Conservation (phyloP, 2,329 filamentous ascomycete genomes). For the Triangularia setosa region DNA sequence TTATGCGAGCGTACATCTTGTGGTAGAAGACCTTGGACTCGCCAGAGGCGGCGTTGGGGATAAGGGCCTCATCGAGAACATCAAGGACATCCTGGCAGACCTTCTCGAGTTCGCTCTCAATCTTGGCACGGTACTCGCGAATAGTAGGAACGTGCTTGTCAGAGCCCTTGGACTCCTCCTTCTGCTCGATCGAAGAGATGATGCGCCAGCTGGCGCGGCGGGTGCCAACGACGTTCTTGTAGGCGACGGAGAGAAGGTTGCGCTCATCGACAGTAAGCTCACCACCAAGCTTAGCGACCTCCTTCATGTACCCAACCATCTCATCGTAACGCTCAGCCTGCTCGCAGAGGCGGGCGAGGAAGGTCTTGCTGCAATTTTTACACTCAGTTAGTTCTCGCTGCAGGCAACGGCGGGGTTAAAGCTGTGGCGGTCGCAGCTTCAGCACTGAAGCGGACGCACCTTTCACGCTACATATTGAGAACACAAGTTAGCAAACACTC, state of each 20-base stretch:
- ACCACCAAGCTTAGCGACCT: conserved; percentile 84
- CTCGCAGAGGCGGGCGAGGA: conserved; percentile 99
- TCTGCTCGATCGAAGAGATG: conserved; percentile 99
- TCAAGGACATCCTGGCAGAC: conserved; percentile 97
- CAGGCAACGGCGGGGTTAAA: conserved; percentile 4
- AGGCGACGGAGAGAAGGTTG: conserved; percentile 96
- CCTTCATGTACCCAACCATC: conserved; percentile 99
- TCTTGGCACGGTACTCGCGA: conserved; percentile 98
- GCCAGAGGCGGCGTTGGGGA: conserved; percentile 88
- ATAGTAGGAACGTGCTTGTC: conserved; percentile 84
- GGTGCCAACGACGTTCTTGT: conserved; percentile 99
- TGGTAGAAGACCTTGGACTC: conserved; percentile 99
- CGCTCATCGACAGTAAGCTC: conserved; percentile 94
- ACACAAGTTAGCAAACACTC: conserved; percentile 24
- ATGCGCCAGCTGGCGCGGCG: conserved; percentile 99
- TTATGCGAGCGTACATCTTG: conserved; percentile 72
- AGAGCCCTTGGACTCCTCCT: conserved; percentile 99
- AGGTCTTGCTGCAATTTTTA: conserved; percentile 77
- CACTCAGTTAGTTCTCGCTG: conserved; percentile 20
- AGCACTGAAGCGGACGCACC: conserved; percentile 26
- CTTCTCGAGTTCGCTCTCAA: conserved; percentile 92
- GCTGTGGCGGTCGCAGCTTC: background rate
- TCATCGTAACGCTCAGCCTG: conserved; percentile 99
- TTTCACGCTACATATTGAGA: conserved; percentile 28
- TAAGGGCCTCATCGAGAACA: conserved; percentile 89